Base-by-base conservation (phyloP, 805 yeast genomes). In the Candida broadrunensis region DNA sequence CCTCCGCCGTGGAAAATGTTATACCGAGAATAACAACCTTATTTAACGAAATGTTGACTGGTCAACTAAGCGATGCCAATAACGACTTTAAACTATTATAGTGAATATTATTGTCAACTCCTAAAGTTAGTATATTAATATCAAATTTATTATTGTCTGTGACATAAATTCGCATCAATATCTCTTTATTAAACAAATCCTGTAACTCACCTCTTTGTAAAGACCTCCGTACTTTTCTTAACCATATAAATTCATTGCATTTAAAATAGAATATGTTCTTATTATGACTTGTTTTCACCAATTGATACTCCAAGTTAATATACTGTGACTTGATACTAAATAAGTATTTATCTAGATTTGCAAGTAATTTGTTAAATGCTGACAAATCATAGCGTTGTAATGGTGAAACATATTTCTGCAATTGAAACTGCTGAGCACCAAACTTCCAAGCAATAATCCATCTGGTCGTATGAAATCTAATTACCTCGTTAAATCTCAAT, bases 361-460 rank as follows among this genome's bases (percentile, higher is more conserved):
- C 8, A 15, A 14, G 18, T 14, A 29, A 18, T 5, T 14, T 5
- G 18, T 15, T 15, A 25, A 25, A 25, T 25, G 24, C 9, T 7
- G 24, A 6, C 9, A 21, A 21, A 21, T 21, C 9, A 21, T 9
- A 7, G 6, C 24, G 5, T 9, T 25, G 7, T 15, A 29, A 29
- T n/a, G 32, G 32, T 14, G 32, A 29, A 5, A 29, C 18, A 29
- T 14, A 29, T 13, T 29, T 29, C 12, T 29, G 29, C 13, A 35
- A 16, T 7, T 13, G 11, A 8, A 26, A 26, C 14, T 5, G 6
- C 6, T 5, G 5, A 9, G 11, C 11, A 5, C 12, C 32, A n/a
- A 38, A 35, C n/a, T 34, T 38, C 58, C 58, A 54, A 13, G 46
- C 58, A 8, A 52, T 17, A 1, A 54, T 40, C 56, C 56, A 51